Conservation (phyloP, 257 asterid genomes). For the Nicotiana benthamiana region DNA sequence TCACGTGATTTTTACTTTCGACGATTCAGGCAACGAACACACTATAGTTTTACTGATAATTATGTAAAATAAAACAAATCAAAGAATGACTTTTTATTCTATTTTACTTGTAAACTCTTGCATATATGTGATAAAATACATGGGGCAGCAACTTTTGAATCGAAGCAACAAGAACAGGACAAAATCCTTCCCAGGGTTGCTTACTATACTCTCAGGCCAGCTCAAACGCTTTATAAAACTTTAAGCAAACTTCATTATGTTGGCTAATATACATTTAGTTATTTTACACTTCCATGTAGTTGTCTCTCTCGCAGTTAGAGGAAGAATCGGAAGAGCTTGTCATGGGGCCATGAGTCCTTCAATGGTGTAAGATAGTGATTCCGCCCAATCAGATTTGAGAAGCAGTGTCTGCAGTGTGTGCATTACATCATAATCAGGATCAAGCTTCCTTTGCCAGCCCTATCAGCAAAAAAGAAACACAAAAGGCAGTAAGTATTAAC, state of each 20-base stretch:
- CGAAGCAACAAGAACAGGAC: not conserved
- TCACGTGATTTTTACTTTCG: not conserved
- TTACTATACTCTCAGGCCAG: not conserved
- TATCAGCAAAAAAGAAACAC: not conserved
- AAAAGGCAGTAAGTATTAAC: not conserved
- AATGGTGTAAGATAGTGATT: constrained; percentile 14
- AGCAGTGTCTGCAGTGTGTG: constrained; percentile 12
- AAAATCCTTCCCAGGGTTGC: not conserved
- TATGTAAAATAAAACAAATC: not conserved
- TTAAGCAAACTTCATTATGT: not conserved
- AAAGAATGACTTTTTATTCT: too few species aligned
- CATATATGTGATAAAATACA: not conserved
- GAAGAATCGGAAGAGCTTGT: not conserved
- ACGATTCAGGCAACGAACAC: not conserved
- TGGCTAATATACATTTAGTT: not conserved
- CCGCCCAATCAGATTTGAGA: constrained; percentile 20
- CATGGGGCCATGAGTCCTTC: constrained; percentile 22
- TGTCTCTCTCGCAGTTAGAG: not conserved
- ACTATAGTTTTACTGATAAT: not conserved
- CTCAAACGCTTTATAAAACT: not conserved
- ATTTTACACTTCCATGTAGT: not conserved
- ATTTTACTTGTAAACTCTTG: not conserved
- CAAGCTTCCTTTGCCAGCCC: constrained; percentile 26
- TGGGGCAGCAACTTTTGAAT: not conserved
- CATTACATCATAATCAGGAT: constrained; percentile 21